Evolutionary conservation across 2,329 filamentous ascomycete genomes (phyloP).

Genomic region (Hypoxylon sp.): DNA sequence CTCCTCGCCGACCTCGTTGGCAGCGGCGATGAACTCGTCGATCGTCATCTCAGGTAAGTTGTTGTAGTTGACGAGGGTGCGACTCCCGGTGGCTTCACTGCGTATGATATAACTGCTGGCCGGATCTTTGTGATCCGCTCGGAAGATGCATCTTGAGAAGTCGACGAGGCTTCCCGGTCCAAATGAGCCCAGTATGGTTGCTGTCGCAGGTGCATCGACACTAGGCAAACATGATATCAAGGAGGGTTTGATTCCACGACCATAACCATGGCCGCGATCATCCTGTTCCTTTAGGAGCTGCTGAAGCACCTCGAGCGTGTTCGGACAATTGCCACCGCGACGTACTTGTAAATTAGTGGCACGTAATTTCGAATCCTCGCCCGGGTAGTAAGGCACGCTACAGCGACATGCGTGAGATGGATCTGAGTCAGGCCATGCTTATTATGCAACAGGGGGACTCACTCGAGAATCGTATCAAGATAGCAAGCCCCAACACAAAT

Average conservation of each 20-base stretch:
- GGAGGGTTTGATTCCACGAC: constrained; percentile 56
- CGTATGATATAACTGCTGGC: constrained; percentile 80
- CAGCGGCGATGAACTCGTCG: constrained; percentile 69
- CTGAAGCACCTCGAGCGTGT: constrained; percentile 78
- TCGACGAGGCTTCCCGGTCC: constrained; percentile 60
- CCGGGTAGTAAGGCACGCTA: constrained; percentile 76
- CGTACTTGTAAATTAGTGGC: constrained; percentile 72
- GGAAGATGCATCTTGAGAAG: constrained; percentile 72
- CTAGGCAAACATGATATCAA: constrained; percentile 70
- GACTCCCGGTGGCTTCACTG: constrained; percentile 70
- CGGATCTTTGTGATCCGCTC: constrained; percentile 67
- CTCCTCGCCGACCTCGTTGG: constrained; percentile 55
- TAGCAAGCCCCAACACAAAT: constrained; percentile 78
- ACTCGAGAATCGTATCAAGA: constrained; percentile 79
- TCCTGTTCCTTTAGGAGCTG: constrained; percentile 65
- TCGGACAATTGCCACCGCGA: constrained; percentile 81
- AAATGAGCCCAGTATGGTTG: constrained; percentile 70
- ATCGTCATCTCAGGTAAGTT: constrained; percentile 76
- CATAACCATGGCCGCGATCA: constrained; percentile 2
- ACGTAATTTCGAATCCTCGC: constrained; percentile 80
- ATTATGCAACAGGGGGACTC: constrained; percentile 53
- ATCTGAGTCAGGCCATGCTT: constrained; percentile 41
- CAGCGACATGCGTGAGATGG: constrained; percentile 36
- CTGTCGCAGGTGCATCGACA: constrained; percentile 64
- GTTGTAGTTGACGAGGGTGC: constrained; percentile 81